Conservation (phyloP, 495 filamentous ascomycete genomes). For the Neurospora sp. region DNA sequence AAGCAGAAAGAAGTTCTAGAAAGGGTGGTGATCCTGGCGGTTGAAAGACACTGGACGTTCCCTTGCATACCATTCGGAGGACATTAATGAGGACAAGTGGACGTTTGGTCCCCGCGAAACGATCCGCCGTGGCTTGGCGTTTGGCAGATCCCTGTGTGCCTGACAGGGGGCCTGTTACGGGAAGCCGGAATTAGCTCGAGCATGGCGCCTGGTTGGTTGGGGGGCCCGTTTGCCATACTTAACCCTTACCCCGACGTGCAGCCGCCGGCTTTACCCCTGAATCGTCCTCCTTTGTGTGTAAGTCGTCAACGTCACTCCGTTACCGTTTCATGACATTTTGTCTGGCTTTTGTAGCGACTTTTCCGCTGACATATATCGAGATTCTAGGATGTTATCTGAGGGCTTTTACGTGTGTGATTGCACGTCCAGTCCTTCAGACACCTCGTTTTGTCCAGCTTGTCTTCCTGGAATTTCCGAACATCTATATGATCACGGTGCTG, state of each 20-base stretch:
- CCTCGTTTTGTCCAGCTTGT: not conserved
- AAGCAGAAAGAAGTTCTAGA: not conserved
- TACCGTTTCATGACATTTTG: not conserved
- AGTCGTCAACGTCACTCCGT: not conserved
- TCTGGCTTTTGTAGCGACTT: not conserved
- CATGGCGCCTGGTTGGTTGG: not conserved
- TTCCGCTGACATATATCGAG: not conserved
- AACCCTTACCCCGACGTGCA: not conserved
- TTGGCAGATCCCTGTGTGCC: not conserved
- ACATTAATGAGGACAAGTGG: not conserved
- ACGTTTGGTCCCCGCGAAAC: not conserved
- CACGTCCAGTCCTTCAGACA: not conserved
- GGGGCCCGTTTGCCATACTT: not conserved
- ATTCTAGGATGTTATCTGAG: not conserved
- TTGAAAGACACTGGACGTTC: not conserved
- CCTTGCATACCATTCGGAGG: not conserved
- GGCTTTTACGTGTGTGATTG: not conserved
- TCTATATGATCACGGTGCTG: not conserved
- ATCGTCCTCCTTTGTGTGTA: not conserved
- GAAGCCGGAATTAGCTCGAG: not conserved
- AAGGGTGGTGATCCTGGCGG: not conserved
- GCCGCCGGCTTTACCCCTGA: not conserved
- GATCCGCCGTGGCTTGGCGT: not conserved
- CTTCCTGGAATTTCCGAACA: not conserved
- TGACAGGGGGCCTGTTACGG: not conserved